These are phyloP conservation scores for Parafenestella ontariensis DNA, from an alignment of 2,329 filamentous ascomycete species.

Conservation along the genomic window DNA sequence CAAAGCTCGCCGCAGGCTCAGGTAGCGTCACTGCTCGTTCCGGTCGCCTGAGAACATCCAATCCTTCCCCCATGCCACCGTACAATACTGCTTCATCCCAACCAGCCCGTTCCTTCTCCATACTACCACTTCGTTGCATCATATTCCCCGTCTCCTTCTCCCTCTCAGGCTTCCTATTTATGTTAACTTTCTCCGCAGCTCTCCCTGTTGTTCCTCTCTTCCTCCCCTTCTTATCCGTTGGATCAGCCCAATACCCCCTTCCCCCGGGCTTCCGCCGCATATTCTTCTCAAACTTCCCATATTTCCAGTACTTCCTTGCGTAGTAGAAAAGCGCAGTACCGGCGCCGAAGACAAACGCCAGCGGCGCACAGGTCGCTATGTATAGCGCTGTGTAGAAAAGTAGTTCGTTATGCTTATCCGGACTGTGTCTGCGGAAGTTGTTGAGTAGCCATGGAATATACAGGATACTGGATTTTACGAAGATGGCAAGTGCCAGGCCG, in stretches of 20 bases:
- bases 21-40: neutral
- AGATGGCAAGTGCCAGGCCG: slow-evolving; percentile 4
- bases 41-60: neutral
- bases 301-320: slow-evolving; percentile 2
- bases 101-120: neutral
- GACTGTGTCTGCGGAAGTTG: neutral
- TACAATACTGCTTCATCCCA: neutral
- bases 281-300: slow-evolving; percentile 5
- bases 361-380: slow-evolving; percentile 4
- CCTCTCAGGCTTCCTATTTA: neutral
- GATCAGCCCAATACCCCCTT: slow-evolving; percentile 8
- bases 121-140: neutral
- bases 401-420: neutral
- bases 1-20: neutral
- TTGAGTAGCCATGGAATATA: slow-evolving; percentile 8
- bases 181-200: neutral
- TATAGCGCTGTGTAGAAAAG: slow-evolving; percentile 3
- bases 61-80: neutral
- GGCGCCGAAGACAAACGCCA: slow-evolving; percentile 1
- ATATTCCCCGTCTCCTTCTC: neutral
- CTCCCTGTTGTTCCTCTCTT: neutral
- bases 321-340: slow-evolving; percentile 7
- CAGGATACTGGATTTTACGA: neutral
- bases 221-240: neutral
- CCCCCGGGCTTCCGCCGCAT: slow-evolving; percentile 1